Conservation (phyloP, 2,329 filamentous ascomycete species). For the Waltergamsia citrina region DNA sequence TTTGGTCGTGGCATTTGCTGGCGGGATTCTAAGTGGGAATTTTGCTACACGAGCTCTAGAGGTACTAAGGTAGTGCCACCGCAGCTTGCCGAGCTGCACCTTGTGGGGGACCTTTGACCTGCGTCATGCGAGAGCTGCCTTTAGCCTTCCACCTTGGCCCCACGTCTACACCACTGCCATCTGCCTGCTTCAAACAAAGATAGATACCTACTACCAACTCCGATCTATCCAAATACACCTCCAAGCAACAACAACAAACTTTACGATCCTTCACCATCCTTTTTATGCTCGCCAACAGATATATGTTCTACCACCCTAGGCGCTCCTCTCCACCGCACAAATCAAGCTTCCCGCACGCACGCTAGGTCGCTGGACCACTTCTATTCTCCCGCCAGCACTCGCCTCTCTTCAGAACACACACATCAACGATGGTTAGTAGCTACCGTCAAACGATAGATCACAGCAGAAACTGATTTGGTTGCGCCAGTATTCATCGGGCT, state of each 20-base stretch:
- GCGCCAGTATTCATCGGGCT: conserved; percentile 7
- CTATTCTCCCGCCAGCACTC: no score
- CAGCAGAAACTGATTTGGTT: neutral
- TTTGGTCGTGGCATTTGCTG: no score
- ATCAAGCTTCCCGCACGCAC: no score
- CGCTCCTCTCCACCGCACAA: no score
- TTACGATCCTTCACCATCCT: neutral
- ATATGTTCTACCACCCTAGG: conserved; percentile 3
- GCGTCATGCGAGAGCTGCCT: conserved; percentile 24
- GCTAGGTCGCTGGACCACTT: no score
- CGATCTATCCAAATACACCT: no score
- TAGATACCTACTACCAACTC: no score
- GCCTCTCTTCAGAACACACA: no score
- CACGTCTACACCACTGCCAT: conserved; percentile 7
- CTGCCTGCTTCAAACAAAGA: no score
- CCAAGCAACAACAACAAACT: neutral
- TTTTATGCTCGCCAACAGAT: neutral
- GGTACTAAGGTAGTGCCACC: conserved; percentile 1
- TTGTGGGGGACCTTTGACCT: conserved; percentile 11
- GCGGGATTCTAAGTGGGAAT: no score
- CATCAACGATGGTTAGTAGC: neutral
- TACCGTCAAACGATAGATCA: neutral
- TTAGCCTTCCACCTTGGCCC: conserved; percentile 7
- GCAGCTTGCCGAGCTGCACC: neutral
- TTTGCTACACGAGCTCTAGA: conserved; percentile 3